These are phyloP conservation scores for Rubus parviflorus DNA, from an alignment of 306 rosid species.

Conservation along the genomic window DNA sequence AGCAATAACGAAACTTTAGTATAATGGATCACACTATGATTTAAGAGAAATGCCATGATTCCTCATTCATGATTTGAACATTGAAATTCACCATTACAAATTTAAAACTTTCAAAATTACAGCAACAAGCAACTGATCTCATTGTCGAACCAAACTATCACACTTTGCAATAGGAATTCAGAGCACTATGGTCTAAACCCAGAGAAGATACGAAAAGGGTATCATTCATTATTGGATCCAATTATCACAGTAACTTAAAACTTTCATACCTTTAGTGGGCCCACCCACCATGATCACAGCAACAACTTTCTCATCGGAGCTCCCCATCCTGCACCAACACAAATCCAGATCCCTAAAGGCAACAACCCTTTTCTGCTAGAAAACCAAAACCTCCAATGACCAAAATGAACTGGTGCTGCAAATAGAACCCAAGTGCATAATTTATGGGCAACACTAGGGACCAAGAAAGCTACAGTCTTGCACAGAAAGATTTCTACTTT, in stretches of 20 bases:
- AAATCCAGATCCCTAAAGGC: constrained; percentile 47
- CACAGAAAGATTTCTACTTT: not conserved
- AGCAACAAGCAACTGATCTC: not conserved
- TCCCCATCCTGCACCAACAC: constrained; percentile 47
- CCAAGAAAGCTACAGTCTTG: constrained; percentile 10
- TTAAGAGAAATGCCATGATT: not conserved
- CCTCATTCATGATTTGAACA: not conserved
- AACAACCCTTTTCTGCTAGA: not conserved
- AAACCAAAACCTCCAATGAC: constrained; percentile 4
- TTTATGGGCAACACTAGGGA: not conserved
- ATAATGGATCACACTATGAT: not conserved
- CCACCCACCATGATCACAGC: constrained; percentile 99
- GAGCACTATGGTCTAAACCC: not conserved
- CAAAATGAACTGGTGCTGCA: not conserved
- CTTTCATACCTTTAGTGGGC: constrained; percentile 77
- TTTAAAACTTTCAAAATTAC: not conserved
- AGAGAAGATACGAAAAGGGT: constrained; percentile 8
- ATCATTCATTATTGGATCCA: constrained; percentile 22
- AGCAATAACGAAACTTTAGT: constrained; percentile 16
- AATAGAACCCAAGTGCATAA: constrained; percentile 10
- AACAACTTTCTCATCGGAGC: constrained; percentile 68
- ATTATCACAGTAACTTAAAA: constrained; percentile 7
- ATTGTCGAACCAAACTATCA: not conserved
- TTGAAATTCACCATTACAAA: not conserved
- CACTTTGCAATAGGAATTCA: not conserved